Evolutionary conservation across 2,329 filamentous ascomycete species (phyloP), one percentile per base, ranked within the genome.

Genomic region (Fragosphaeria purpurea): DNA sequence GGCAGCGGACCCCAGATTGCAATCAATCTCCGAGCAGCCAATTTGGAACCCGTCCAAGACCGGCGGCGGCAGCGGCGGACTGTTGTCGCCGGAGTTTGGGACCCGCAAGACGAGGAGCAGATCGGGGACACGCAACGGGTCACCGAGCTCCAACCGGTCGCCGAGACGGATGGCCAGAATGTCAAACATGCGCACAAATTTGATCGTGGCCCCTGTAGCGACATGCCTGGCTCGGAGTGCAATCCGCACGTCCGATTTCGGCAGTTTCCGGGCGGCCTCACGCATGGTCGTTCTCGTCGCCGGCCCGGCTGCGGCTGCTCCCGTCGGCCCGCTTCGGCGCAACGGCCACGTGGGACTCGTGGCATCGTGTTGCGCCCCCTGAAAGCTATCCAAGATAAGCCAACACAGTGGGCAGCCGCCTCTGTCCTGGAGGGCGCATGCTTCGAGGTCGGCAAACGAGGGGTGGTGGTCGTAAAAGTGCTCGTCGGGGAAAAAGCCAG

Each of bases 381-480:
- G 22, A 41, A 47, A 47, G 12, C 38, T 22, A 33, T 40, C 45
- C 6, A 44, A 4, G 33, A 51, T 39, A 3, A 51, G 10, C 4
- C 13, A 41, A 10, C 50, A 51, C 1, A 47, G 10, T 10, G 30
- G 37, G 11, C 50, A 47, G 30, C 40, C 40, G 13, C 22, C 22
- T 22, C 22, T 22, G 22, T 33, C 4, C 7, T 11, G n/a, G 3
- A 22, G 10, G 4, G 50, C 50, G 41, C 50, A 51, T 7, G 39
- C n/a, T 8, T 47, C 45, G 6, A 51, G 13, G 5, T 48, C 45
- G 5, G 13, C 5, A 30, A 51, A 51, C 11, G 50, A 51, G 1
- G 41, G 7, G 30, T 48, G 50, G 38, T 51, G 50, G 31, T 33
- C 12, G 37, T 48, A 48, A 42, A 34, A 51, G 11, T 22, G 12